A percentile compares a stretch with the other conserved stretches of the same genome.
Evolutionary conservation across 371 early-diverging fungal genomes (phyloP).

Genomic region (Mucor racemosus): DNA sequence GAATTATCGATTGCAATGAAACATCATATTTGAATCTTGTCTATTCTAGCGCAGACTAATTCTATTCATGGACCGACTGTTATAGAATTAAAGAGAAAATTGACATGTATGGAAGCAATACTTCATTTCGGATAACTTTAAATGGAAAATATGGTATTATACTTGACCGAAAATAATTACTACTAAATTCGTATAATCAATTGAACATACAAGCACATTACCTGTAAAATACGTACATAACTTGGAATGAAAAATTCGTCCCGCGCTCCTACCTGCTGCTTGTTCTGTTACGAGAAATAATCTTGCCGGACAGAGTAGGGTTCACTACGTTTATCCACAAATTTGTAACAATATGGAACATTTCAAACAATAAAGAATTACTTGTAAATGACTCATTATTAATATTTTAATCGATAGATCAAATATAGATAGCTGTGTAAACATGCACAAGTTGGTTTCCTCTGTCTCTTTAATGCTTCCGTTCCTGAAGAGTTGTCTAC

Average conservation of each 20-base stretch:
- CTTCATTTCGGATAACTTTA: background rate
- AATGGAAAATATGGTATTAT: background rate
- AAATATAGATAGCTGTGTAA: background rate
- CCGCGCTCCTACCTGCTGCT: background rate
- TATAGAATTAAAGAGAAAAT: background rate
- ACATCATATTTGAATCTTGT: background rate
- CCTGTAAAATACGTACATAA: background rate
- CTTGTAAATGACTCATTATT: background rate
- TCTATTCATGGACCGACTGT: background rate
- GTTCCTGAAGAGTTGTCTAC: background rate
- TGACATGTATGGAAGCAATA: background rate
- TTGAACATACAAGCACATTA: no score
- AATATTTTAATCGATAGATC: background rate
- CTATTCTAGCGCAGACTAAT: conserved; percentile 4
- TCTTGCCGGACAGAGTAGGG: background rate
- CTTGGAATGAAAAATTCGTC: background rate
- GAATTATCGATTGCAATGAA: background rate
- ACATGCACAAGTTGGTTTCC: background rate
- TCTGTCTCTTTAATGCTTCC: background rate
- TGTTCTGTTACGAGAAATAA: background rate
- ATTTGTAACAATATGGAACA: background rate
- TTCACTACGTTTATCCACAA: background rate
- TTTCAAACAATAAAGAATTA: background rate
- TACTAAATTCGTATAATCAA: no score
- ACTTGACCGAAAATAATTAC: background rate